Evolutionary conservation across 805 yeast species (phyloP).

Genomic region (Pichia kluyveri): DNA sequence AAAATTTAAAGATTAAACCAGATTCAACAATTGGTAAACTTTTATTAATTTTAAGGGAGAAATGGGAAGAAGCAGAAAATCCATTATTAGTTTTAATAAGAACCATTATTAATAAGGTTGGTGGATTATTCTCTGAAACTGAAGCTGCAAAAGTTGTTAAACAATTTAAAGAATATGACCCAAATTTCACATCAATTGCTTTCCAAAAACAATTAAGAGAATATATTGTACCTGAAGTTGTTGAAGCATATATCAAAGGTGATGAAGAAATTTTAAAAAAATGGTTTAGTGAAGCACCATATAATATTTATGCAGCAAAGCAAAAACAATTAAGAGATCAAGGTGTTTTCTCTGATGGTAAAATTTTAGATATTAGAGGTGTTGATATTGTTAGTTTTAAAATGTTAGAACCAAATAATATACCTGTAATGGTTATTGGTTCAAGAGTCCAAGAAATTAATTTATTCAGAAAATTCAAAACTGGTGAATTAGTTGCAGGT

Average conservation of each 20-base stretch:
- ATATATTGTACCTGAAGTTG: slow-evolving; percentile 86
- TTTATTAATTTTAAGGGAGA: slow-evolving; percentile 50
- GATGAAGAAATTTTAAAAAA: slow-evolving; percentile 72
- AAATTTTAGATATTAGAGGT: slow-evolving; percentile 88
- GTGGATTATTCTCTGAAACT: slow-evolving; percentile 90
- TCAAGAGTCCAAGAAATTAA: slow-evolving; percentile 97
- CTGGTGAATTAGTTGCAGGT: slow-evolving; percentile 95
- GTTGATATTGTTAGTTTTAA: slow-evolving; percentile 87
- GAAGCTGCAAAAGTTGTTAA: slow-evolving; percentile 90
- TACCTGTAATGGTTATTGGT: slow-evolving; percentile 87
- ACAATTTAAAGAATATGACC: slow-evolving; percentile 83
- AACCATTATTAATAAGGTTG: slow-evolving; percentile 68
- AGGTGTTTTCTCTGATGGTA: slow-evolving; percentile 84
- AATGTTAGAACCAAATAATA: slow-evolving; percentile 79
- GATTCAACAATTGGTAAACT: slow-evolving; percentile 63
- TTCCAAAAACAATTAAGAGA: slow-evolving; percentile 81
- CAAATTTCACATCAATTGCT: slow-evolving; percentile 68
- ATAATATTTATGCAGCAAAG: slow-evolving; percentile 86
- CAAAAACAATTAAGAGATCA: slow-evolving; percentile 89
- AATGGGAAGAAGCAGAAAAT: slow-evolving; percentile 91
- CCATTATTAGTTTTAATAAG: slow-evolving; percentile 77
- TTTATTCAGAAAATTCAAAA: slow-evolving; percentile 77
- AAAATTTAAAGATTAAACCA: slow-evolving; percentile 53
- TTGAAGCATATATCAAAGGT: slow-evolving; percentile 92
- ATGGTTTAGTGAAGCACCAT: slow-evolving; percentile 98